Evolutionary conservation across 176 grass and related monocot genomes (phyloP), one percentile per base, ranked within the genome.

Genomic region (Ananas comosus): DNA sequence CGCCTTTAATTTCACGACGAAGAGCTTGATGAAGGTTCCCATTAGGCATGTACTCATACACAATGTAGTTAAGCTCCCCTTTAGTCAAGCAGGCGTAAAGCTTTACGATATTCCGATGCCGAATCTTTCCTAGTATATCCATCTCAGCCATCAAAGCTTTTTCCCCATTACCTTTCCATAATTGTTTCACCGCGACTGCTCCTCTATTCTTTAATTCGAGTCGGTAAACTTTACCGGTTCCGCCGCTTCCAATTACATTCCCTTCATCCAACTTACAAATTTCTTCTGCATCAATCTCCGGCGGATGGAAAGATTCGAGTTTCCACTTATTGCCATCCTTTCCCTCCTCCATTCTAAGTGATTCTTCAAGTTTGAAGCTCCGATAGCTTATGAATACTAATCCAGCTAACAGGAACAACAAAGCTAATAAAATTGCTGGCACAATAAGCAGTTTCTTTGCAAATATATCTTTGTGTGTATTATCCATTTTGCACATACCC

Each of bases 41-140:
- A 2, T 87, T 87, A 0, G 92, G 76, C 78, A 96, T 86, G 76
- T 91, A 91, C 86, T 96, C 92, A 51, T 96, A 96, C 5, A 96
- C 85, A 74, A 96, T 73, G 66, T 91, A 91, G 71, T 79, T 82
- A 14, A 81, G 77, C 51, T 96, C 92, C 19, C 88, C 92, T 50
- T 79, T 77, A 2, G 82, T 91, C 66, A 96, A 81, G 85, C 92
- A 91, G 11, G 88, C 88, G 72, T 91, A 85, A n/a, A 96, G 92
- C 78, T 91, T 96, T 13, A 96, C 78, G 27, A 96, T 81, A 64
- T 96, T 91, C 22, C 86, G 80, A 77, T 96, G 92, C 9, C 92
- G 78, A 64, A 96, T 75, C 13, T 79, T 83, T 33, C 92, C 83
- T 21, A 96, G 71, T 58, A 86, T 85, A 19, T 63, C 71, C 81